A percentile compares a stretch with the other conserved stretches of the same genome.
Evolutionary conservation across 441 rosid species (phyloP).

Genomic region (Omphalea diandra): DNA sequence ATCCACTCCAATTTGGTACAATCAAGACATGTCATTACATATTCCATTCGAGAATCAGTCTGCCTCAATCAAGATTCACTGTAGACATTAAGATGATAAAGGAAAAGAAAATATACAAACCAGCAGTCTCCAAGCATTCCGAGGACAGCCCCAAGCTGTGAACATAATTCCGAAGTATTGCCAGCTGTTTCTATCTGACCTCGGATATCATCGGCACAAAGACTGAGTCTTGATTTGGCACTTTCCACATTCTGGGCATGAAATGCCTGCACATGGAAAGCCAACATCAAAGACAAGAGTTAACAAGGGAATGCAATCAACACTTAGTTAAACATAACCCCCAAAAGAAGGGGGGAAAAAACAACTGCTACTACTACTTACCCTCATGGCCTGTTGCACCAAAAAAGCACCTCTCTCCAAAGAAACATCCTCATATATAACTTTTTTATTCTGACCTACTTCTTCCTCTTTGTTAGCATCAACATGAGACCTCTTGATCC

Average conservation of each 20-base stretch:
- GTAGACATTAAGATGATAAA: background rate
- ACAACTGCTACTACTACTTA: conserved; percentile 48
- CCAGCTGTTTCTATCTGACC: conserved; percentile 67
- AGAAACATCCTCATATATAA: conserved; percentile 88
- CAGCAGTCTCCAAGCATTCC: conserved; percentile 99
- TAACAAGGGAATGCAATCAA: background rate
- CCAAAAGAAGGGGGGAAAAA: background rate
- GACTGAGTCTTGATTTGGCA: conserved; percentile 79
- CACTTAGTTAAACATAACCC: background rate
- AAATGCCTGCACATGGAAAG: conserved; percentile 59
- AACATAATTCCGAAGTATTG: conserved; percentile 75
- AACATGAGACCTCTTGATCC: conserved; percentile 76
- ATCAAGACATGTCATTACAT: background rate
- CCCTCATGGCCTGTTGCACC: conserved; percentile 98
- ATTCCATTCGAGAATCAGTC: background rate
- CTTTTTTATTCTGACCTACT: conserved; percentile 45
- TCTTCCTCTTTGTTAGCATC: conserved; percentile 45
- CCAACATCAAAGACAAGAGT: conserved; percentile 18
- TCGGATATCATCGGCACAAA: conserved; percentile 83
- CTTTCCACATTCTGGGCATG: conserved; percentile 84
- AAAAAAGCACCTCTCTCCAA: conserved; percentile 96
- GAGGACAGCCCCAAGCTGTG: conserved; percentile 97
- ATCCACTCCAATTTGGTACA: background rate
- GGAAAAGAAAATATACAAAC: conserved; percentile 37
- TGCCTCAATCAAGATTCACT: background rate